phyloP scores from a whole-genome alignment of 2,329 filamentous ascomycete species.

The Fusarium neocosmosporiellum region DNA sequence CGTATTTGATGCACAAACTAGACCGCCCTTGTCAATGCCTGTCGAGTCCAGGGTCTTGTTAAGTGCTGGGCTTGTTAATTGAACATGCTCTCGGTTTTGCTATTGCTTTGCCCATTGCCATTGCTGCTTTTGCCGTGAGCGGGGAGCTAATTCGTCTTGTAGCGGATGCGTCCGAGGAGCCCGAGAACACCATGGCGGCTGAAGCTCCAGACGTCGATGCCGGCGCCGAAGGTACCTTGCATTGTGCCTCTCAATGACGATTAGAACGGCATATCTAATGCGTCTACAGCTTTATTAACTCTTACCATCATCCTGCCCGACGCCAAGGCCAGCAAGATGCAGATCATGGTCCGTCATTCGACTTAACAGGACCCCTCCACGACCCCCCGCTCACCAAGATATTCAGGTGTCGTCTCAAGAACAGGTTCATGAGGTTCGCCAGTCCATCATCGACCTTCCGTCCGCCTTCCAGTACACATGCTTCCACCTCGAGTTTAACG shows the following conservation, averaged over 20 bases:
- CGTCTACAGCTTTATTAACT: conserved; percentile 61
- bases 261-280: conserved; percentile 23
- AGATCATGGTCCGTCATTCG: conserved; percentile 78
- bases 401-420: conserved; percentile 87
- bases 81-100: neutral
- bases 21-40: conserved; percentile 34
- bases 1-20: conserved; percentile 31
- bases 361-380: conserved; percentile 6
- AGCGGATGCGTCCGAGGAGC: conserved; percentile 40
- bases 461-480: conserved; percentile 97
- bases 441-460: conserved; percentile 94
- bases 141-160: conserved; percentile 18
- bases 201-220: conserved; percentile 43
- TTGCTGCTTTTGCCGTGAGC: neutral
- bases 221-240: conserved; percentile 49
- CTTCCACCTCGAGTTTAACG: conserved; percentile 95
- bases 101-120: neutral
- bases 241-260: conserved; percentile 7
- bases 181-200: conserved; percentile 40
- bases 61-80: conserved; percentile 13
- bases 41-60: conserved; percentile 23
- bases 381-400: conserved; percentile 26
- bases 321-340: conserved; percentile 76
- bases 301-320: conserved; percentile 86
- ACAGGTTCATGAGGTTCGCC: conserved; percentile 96